Percentiles rank a stretch among this genome's conserved stretches.
These are phyloP conservation scores for Penicillium cinerascens DNA, from an alignment of 495 filamentous ascomycete species.

Conservation along the genomic window DNA sequence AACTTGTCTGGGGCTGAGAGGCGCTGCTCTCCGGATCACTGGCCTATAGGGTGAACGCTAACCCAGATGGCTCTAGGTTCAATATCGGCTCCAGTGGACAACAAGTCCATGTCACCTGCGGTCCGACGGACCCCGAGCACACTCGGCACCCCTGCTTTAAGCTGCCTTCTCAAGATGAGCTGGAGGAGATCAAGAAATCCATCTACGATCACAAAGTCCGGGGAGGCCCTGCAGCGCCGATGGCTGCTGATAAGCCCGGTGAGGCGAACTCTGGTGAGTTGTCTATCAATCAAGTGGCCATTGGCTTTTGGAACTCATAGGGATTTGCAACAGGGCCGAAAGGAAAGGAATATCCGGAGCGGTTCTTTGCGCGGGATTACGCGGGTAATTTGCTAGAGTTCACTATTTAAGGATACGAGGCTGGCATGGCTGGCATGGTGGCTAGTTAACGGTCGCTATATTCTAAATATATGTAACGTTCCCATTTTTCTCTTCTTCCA, in stretches of 20 bases:
- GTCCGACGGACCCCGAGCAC: conserved; percentile 43
- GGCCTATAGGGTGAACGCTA: neutral
- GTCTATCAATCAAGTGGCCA: neutral
- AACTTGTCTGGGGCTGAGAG: neutral
- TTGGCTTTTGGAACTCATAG: neutral
- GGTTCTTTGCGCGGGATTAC: conserved; percentile 63
- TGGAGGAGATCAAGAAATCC: conserved; percentile 42
- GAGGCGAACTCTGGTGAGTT: conserved; percentile 45
- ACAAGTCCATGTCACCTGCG: conserved; percentile 57
- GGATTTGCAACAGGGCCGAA: conserved; percentile 36
- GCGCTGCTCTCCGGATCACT: too few relatives aligned
- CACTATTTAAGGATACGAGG: conserved; percentile 38
- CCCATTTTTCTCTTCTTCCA: neutral
- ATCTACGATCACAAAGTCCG: conserved; percentile 53
- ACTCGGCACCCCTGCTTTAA: conserved; percentile 58
- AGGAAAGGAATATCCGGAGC: conserved; percentile 54
- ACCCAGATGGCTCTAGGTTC: conserved; percentile 35
- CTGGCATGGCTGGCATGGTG: neutral
- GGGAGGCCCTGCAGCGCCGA: conserved; percentile 47
- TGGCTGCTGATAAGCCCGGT: conserved; percentile 54
- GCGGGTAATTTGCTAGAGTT: conserved; percentile 62
- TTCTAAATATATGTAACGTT: neutral
- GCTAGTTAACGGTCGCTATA: neutral
- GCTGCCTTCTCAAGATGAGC: conserved; percentile 39
- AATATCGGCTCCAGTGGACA: conserved; percentile 55